Evolutionary conservation across 192 early-diverging fungal genomes (phyloP), one percentile per base, ranked within the genome.

Genomic region (Dissophora ornata): DNA sequence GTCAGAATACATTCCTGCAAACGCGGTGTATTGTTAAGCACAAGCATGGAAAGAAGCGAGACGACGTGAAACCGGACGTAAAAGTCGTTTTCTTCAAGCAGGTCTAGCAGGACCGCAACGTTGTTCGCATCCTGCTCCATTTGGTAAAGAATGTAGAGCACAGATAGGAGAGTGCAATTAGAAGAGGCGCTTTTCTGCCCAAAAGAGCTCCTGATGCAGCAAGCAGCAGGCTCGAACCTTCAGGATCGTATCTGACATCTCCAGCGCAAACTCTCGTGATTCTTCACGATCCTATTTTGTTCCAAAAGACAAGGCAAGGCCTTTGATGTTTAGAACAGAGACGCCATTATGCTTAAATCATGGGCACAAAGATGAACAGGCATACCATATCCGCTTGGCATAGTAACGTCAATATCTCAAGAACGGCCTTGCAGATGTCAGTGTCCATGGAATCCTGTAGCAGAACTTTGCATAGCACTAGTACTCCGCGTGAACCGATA

Each of bases 51-150:
- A 8, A 99, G 84, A 9, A 99, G 83, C 79, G 96, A 93, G 33
- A 97, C 90, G 16, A 94, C 86, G 52, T 94, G 87, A 82, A 93
- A 98, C n/a, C 96, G 86, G 45, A 98, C 91, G 61, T 98, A 96
- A 82, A 96, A 99, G 65, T 99, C 95, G 42, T 88, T 85, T 64
- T 97, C 95, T 42, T 94, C 93, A 2, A 97, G 85, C 59, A 96
- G 87, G 68, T 94, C 95, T 32, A 99, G 81, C 24, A 99, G 80
- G 3, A 91, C 73, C 5, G 92, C 85, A 28, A 99, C 91, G 63
- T 95, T 90, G 21, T 36, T 66, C 4, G 87, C 65, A 51, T 92
- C 86, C 81, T 91, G 55, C 12, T 38, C 36, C 6, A 38, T 16
- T 1, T 10, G 9, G n/a, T n/a, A n/a, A n/a, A n/a, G n/a, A n/a